Evolutionary conservation across 371 early-diverging fungal genomes (phyloP).

Genomic region (Apophysomyces variabilis): DNA sequence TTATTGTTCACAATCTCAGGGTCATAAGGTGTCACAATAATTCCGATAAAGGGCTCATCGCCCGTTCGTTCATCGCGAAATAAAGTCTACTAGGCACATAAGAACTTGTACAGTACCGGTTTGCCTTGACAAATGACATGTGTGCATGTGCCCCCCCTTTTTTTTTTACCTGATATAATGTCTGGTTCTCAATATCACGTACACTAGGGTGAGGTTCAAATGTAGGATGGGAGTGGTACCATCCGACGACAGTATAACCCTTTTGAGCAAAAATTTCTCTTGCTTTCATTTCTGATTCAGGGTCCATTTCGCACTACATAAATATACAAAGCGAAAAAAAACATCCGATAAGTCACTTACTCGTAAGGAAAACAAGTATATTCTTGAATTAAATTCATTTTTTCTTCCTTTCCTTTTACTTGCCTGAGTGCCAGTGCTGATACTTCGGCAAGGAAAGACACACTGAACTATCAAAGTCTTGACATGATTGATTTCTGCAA

Average conservation of each 20-base stretch:
- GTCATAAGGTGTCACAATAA: slow-evolving; percentile 80
- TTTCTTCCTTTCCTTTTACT: background rate
- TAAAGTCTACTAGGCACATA: slow-evolving; percentile 46
- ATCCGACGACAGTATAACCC: slow-evolving; percentile 82
- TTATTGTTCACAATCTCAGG: slow-evolving; percentile 44
- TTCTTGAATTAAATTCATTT: background rate
- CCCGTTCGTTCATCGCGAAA: slow-evolving; percentile 65
- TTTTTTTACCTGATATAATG: slow-evolving; percentile 67
- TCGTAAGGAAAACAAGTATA: background rate
- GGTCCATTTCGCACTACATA: slow-evolving; percentile 60
- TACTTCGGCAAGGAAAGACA: slow-evolving; percentile 71
- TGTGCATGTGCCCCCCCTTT: background rate
- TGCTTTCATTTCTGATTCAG: slow-evolving; percentile 77
- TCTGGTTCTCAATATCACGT: slow-evolving; percentile 85
- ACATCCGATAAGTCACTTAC: background rate
- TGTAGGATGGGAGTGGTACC: slow-evolving; percentile 92
- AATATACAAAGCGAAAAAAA: background rate
- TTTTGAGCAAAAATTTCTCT: slow-evolving; percentile 71
- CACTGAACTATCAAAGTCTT: slow-evolving; percentile 41
- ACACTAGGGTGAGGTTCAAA: slow-evolving; percentile 84
- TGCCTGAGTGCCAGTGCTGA: slow-evolving; percentile 76
- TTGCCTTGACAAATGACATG: background rate
- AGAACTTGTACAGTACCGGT: background rate
- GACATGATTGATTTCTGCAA: slow-evolving; percentile 52
- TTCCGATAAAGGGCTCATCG: slow-evolving; percentile 84